phyloP scores from a whole-genome alignment of 2,329 filamentous ascomycete genomes.

The Daldinia sp. region DNA sequence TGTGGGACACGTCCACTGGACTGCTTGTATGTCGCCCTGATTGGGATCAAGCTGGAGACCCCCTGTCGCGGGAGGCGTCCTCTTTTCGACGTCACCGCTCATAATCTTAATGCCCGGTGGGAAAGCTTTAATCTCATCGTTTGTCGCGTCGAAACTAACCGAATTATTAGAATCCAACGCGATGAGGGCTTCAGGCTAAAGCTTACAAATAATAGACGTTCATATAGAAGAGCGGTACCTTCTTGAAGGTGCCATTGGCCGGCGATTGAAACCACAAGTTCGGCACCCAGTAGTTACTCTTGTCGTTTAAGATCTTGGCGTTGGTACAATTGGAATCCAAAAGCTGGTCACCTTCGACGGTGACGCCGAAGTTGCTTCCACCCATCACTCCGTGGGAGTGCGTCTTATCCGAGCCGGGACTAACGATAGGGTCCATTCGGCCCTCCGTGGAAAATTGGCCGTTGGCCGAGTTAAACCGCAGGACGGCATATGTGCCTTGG shows the following conservation, averaged over 20 bases:
- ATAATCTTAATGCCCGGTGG: constrained; percentile 75
- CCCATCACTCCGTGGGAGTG: constrained; percentile 77
- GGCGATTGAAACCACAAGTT: constrained; percentile 71
- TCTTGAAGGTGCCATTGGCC: constrained; percentile 67
- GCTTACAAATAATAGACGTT: constrained; percentile 77
- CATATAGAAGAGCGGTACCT: constrained; percentile 75
- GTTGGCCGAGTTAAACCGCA: constrained; percentile 68
- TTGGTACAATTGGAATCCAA: constrained; percentile 71
- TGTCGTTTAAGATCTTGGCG: constrained; percentile 70
- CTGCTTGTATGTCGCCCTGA: constrained; percentile 60
- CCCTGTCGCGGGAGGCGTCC: constrained; percentile 62
- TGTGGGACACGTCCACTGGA: constrained; percentile 68
- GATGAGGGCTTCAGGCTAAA: background rate
- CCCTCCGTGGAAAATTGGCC: constrained; percentile 65
- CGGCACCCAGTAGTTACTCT: constrained; percentile 80
- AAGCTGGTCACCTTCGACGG: constrained; percentile 67
- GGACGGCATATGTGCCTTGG: constrained; percentile 67
- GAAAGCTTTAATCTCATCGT: constrained; percentile 73
- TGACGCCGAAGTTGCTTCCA: constrained; percentile 70
- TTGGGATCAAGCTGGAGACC: constrained; percentile 59
- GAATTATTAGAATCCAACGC: background rate
- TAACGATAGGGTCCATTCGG: constrained; percentile 72
- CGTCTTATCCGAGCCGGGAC: constrained; percentile 61
- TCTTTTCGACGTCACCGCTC: constrained; percentile 66
- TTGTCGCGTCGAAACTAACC: constrained; percentile 63